phyloP scores from a whole-genome alignment of 2,329 filamentous ascomycete species.

The Cladophialophora yegresii region DNA sequence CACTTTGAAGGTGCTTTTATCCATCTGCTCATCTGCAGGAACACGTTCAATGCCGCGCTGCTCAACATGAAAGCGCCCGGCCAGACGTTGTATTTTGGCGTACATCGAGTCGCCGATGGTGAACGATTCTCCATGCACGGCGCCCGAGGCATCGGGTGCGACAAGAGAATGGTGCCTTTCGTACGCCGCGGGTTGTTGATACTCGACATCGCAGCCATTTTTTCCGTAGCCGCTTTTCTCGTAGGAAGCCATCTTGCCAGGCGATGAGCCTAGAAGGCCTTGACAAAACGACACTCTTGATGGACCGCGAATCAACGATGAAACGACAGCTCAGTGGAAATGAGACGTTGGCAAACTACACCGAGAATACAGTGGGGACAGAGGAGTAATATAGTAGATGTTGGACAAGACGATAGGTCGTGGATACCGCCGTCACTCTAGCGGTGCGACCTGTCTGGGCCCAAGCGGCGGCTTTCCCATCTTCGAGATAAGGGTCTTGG shows the following conservation, averaged over 20 bases:
- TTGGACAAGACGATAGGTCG: not conserved
- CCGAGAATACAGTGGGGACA: not conserved
- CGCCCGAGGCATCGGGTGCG: slow-evolving; percentile 46
- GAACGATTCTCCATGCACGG: slow-evolving; percentile 62
- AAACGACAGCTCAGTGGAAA: not conserved
- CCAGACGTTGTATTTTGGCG: slow-evolving; percentile 63
- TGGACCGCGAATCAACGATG: not conserved
- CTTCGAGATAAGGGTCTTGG: slow-evolving; percentile 17
- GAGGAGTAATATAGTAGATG: slow-evolving; percentile 8
- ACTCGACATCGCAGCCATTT: slow-evolving; percentile 30
- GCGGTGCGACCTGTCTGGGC: slow-evolving; percentile 4
- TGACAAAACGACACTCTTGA: not conserved
- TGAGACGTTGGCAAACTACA: not conserved
- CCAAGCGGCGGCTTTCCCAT: not conserved
- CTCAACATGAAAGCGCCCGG: slow-evolving; percentile 68
- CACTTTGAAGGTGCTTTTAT: slow-evolving; percentile 66
- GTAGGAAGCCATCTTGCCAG: slow-evolving; percentile 23
- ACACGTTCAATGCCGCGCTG: slow-evolving; percentile 75
- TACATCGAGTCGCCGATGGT: slow-evolving; percentile 58
- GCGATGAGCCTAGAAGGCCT: not conserved
- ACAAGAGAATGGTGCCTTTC: slow-evolving; percentile 35
- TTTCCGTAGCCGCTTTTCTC: slow-evolving; percentile 18
- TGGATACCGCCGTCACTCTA: slow-evolving; percentile 10
- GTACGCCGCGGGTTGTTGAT: slow-evolving; percentile 13
- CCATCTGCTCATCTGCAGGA: slow-evolving; percentile 67